phyloP scores from a whole-genome alignment of 495 filamentous ascomycete genomes.

The Tuber brumale region DNA sequence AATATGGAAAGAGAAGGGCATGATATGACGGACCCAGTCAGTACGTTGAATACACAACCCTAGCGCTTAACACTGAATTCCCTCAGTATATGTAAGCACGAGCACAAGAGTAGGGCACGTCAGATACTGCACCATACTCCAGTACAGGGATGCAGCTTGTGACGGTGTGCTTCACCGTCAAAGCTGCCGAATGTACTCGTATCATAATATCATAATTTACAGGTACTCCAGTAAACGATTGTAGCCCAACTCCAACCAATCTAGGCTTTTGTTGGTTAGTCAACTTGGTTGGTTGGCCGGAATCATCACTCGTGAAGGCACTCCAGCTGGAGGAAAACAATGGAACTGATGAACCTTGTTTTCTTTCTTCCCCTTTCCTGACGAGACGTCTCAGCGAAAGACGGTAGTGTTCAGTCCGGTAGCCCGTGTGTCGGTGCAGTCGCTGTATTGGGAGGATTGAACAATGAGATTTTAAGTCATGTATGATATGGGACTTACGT shows the following conservation, averaged over 20 bases:
- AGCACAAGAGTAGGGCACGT: background rate
- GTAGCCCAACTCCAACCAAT: background rate
- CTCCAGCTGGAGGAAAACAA: background rate
- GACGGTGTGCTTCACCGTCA: background rate
- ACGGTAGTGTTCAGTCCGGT: background rate
- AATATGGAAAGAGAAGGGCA: slow-evolving; percentile 1
- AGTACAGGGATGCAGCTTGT: background rate
- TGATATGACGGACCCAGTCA: background rate
- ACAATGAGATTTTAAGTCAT: background rate
- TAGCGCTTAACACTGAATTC: background rate
- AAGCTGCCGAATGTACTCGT: background rate
- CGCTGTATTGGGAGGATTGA: background rate
- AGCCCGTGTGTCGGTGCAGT: background rate
- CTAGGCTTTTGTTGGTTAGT: background rate
- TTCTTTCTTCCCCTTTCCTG: background rate
- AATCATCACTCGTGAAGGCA: background rate
- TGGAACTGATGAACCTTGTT: background rate
- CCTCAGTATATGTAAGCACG: background rate
- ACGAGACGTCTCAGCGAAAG: background rate
- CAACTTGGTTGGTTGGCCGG: background rate
- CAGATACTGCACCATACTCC: too few relatives aligned
- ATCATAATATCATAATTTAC: too few relatives aligned
- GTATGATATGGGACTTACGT: background rate
- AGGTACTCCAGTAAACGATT: background rate
- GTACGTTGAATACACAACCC: background rate